Base-by-base conservation (phyloP, 768 basidiomycete genomes). In the Lactarius akahatsu region DNA sequence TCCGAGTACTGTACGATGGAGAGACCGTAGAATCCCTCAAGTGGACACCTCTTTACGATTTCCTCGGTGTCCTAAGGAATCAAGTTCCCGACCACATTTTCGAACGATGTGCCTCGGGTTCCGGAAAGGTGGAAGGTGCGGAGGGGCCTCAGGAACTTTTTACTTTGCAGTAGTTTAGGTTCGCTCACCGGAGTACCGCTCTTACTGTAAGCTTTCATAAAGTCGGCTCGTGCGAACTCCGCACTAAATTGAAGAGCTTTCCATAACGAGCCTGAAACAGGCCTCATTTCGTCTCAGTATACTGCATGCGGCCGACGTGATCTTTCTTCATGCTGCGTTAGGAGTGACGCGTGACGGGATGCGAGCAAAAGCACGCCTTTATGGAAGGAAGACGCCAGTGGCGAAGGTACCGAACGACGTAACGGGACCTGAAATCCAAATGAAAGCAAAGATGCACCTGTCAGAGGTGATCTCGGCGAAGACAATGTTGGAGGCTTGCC, bases 1-100 rank as follows among this genome's bases (percentile, higher is more conserved):
- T 81, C 20, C 76, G 81, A 4, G 76, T 82, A 26, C 61, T 82
- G 23, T 78, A 81, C 59, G 81, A 81, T 68, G 80, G 81, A 1
- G 76, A 76, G 5, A 74, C 77, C 2, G 77, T 80, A 8, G 69
- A 67, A 3, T 69, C 69, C 9, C 71, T 81, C 32, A 73, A 70
- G 43, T 81, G 81, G 81, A 67, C 75, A 4, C 65, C 62, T 4
- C 57, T 81, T 26, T 74, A 69, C 36, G 66, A 70, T 1, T 81
- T 82, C 63, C 74, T 80, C 38, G 57, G 58, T 7, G 57, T 77
- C 28, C 50, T 82, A 32, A 71, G 74, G 23, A 60, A 41, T 2
- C 72, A 78, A 57, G 74, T 81, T 57, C 80, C 81, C 0, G 57
- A 66, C 2, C 72, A 80, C 60, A 65, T 80, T 15, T 73, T 72